A percentile compares a stretch with the other conserved stretches of the same genome.
Evolutionary conservation across 2,329 filamentous ascomycete genomes (phyloP).

Genomic region (Fusarium burgessii): DNA sequence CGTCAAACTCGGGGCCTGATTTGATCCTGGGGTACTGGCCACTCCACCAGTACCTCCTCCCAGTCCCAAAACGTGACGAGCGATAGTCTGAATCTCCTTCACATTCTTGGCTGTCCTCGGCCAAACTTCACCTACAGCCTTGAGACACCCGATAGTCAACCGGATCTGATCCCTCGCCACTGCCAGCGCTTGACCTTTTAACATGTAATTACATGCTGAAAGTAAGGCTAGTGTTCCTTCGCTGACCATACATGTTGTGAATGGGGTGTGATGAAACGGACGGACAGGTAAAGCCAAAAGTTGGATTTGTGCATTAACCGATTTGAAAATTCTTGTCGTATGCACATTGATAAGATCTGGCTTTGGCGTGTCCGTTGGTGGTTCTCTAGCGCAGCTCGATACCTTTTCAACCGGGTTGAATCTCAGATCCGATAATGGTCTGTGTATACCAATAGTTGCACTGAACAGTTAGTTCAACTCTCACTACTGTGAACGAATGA

Average conservation of each 20-base stretch:
- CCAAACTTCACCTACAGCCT: conserved; percentile 21
- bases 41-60: neutral
- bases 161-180: conserved; percentile 34
- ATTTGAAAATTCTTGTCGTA: conserved; percentile 23
- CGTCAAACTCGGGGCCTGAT: conserved; percentile 2
- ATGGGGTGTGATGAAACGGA: conserved; percentile 25
- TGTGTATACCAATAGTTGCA: conserved; percentile 31
- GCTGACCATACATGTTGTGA: conserved; percentile 37
- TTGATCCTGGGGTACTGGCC: neutral
- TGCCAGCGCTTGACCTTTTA: conserved; percentile 5
- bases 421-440: conserved; percentile 30
- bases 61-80: conserved; percentile 29
- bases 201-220: conserved; percentile 28
- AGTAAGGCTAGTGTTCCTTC: conserved; percentile 31
- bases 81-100: conserved; percentile 35
- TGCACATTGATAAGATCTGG: conserved; percentile 35
- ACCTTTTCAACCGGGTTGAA: conserved; percentile 28
- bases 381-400: conserved; percentile 31
- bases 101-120: conserved; percentile 31
- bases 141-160: conserved; percentile 33
- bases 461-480: neutral
- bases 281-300: conserved; percentile 18
- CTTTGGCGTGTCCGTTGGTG: conserved; percentile 3
- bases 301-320: conserved; percentile 32
- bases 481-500: fast-evolving